Conservation (phyloP, 495 filamentous ascomycete genomes). For the Hyaloscypha finlandica region DNA sequence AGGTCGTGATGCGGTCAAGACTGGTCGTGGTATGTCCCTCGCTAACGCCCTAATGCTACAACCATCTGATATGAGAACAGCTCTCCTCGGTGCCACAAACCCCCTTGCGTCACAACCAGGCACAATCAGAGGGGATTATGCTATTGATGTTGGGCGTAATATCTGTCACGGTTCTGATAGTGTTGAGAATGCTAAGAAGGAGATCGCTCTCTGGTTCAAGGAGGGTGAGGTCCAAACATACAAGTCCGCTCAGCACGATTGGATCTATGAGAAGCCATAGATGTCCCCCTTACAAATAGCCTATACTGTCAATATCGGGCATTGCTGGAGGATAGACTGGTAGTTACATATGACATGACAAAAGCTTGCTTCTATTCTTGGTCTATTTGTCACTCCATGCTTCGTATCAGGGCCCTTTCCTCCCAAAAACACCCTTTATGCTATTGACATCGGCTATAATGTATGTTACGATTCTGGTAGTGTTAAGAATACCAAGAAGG, state of each 20-base stretch:
- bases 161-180: constrained; percentile 99
- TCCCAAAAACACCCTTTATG: constrained; percentile 22
- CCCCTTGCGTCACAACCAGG: constrained; percentile 89
- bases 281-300: background rate
- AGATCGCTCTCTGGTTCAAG: constrained; percentile 97
- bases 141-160: constrained; percentile 88
- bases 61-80: constrained; percentile 37
- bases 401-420: background rate
- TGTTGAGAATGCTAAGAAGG: constrained; percentile 98
- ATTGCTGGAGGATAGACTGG: background rate
- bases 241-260: constrained; percentile 57
- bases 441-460: too few species aligned
- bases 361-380: background rate
- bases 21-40: constrained; percentile 74
- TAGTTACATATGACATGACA: background rate
- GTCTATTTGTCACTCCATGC: background rate
- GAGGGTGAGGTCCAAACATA: constrained; percentile 77
- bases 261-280: background rate
- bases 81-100: constrained; percentile 97
- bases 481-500: too few species aligned
- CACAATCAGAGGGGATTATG: constrained; percentile 80
- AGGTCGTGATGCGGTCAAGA: constrained; percentile 96
- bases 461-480: too few species aligned
- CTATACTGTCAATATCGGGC: background rate
- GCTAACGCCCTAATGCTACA: background rate